Evolutionary conservation across 139 green algal species (phyloP), one percentile per base, ranked within the genome.

Genomic region (Micractinium sp.): DNA sequence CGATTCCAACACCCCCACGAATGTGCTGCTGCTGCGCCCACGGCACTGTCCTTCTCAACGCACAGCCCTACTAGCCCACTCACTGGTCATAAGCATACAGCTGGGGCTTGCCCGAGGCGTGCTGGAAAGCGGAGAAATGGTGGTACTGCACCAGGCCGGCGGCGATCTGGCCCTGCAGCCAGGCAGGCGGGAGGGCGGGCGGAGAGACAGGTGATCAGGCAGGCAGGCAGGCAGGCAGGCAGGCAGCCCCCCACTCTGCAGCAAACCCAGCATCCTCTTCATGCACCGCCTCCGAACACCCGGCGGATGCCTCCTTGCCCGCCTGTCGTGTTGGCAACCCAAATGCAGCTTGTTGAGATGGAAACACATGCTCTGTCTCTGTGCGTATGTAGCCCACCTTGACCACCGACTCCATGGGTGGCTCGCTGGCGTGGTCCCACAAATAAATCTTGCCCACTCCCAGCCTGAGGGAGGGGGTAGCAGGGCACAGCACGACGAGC

Each of bases 21-120:
- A 5, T 25, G 63, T 71, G 63, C 63, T 56, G 47, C 47, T 56
- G 47, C 47, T 56, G 47, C 47, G 5, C 7, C 47, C 47, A 56
- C 47, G 5, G 47, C 47, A 5, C 47, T 9, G 47, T 5, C 47
- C 47, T 9, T 56, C 7, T 56, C 63, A 31, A 12, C 63, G 63
- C 63, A 16, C 20, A 71, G 22, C 63, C 16, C 63, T 12, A 23
- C 19, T 27, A 2, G 63, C 60, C 60, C 63, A 53, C 85, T 88
- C 85, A 88, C 75, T 78, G 71, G 33, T 93, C 82, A 56, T 93
- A 93, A 14, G 82, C 90, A 80, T 88, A 86, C 29, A 93, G 67
- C 79, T 93, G 90, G 22, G 90, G 90, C 33, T 75, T 73, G 74
- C 67, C 75, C 25, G 23, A 86, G 56, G 84, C 19, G 20, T 93